Conservation (phyloP, 345 rosid species). For the Gossypium mustelinum region DNA sequence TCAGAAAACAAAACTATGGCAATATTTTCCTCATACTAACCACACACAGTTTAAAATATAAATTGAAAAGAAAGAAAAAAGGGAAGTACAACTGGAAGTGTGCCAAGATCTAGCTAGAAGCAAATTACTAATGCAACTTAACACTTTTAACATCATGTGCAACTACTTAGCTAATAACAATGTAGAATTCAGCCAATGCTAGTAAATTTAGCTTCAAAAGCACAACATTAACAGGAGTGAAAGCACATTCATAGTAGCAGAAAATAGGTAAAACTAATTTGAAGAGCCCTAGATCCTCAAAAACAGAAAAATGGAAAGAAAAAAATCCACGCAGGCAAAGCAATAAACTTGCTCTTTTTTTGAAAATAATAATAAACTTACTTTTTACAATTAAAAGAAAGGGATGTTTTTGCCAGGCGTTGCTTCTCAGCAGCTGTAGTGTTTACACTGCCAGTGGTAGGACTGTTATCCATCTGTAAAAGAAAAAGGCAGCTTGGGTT, state of each 20-base stretch:
- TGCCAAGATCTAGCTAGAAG: not conserved
- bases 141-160: conserved; percentile 2
- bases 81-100: not conserved
- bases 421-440: conserved; percentile 77
- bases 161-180: not conserved
- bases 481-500: conserved; percentile 11
- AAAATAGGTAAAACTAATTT: not conserved
- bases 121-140: not conserved
- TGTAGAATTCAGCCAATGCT: not conserved
- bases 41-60: not conserved
- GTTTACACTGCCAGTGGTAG: conserved; percentile 94
- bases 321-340: not conserved
- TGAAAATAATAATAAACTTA: conserved; percentile 31
- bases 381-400: conserved; percentile 94
- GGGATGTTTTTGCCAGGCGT: conserved; percentile 83
- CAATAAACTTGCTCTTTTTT: conserved; percentile 63
- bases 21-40: not conserved
- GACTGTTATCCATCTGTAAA: conserved; percentile 88
- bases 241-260: not conserved
- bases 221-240: not conserved
- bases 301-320: not conserved
- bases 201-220: not conserved
- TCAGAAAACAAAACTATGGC: not conserved
- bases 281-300: not conserved
- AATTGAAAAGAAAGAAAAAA: not conserved